Conservation (phyloP, 306 rosid genomes). For the apple (Malus domestica) region DNA sequence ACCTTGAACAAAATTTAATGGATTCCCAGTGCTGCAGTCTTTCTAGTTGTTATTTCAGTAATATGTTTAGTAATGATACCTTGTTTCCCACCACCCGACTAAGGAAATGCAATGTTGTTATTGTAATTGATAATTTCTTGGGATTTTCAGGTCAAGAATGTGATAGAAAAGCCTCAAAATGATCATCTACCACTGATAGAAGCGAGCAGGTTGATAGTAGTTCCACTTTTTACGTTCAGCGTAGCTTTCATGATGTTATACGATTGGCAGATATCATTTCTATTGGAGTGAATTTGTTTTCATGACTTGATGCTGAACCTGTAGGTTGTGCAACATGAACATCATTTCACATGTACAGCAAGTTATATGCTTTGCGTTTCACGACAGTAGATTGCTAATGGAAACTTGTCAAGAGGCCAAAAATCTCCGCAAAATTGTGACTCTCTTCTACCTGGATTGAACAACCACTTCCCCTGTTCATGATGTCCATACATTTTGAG, state of each 20-base stretch:
- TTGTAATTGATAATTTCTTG: constrained; percentile 11
- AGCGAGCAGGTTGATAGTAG: constrained; percentile 86
- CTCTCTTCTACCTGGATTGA: constrained; percentile 91
- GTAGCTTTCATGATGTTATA: not conserved
- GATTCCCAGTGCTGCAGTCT: not conserved
- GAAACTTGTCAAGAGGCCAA: constrained; percentile 99
- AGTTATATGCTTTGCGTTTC: constrained; percentile 98
- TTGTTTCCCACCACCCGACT: not conserved
- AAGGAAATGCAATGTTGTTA: not conserved
- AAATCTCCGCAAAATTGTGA: constrained; percentile 87
- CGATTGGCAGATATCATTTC: not conserved
- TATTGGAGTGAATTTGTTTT: not conserved
- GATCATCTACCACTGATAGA: constrained; percentile 90
- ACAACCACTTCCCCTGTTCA: constrained; percentile 3
- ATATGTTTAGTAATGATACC: not conserved
- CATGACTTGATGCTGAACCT: constrained; percentile 19
- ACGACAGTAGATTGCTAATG: constrained; percentile 94
- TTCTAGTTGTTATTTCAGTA: not conserved
- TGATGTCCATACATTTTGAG: constrained; percentile 36
- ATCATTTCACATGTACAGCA: constrained; percentile 95
- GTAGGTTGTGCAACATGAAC: constrained; percentile 97
- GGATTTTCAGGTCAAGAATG: constrained; percentile 83
- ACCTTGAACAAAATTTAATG: not conserved
- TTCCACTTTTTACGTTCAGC: not conserved
- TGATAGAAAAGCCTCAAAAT: constrained; percentile 89